A percentile compares a stretch with the other conserved stretches of the same genome.
Conservation (phyloP, 1,284 basidiomycete species). For the Ceraceosorus bombacis region DNA sequence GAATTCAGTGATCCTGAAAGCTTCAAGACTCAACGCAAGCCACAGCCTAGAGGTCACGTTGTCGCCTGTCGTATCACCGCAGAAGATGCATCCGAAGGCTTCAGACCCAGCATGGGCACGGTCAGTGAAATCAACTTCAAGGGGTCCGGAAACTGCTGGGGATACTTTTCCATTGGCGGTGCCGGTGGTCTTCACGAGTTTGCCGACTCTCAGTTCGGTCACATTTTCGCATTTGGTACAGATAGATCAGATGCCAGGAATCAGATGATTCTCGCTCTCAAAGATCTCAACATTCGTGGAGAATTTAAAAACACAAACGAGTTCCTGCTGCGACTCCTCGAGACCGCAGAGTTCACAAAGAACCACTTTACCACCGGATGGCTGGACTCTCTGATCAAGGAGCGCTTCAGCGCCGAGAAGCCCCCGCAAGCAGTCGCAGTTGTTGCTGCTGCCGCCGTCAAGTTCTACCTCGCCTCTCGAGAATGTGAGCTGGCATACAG, state of each 20-base stretch:
- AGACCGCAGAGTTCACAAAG: constrained; percentile 90
- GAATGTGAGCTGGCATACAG: constrained; percentile 89
- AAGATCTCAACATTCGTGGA: constrained; percentile 95
- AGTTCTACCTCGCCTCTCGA: constrained; percentile 82
- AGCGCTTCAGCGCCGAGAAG: constrained; percentile 90
- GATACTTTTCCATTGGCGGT: constrained; percentile 91
- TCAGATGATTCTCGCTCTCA: constrained; percentile 98
- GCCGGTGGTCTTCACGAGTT: constrained; percentile 97
- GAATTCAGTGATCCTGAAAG: constrained; percentile 84
- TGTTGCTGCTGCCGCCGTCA: constrained; percentile 86
- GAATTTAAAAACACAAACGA: constrained; percentile 99
- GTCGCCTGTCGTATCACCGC: constrained; percentile 98
- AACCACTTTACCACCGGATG: constrained; percentile 98
- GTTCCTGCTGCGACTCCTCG: constrained; percentile 83
- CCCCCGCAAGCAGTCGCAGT: constrained; percentile 87
- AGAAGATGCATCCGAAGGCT: constrained; percentile 99
- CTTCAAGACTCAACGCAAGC: constrained; percentile 82
- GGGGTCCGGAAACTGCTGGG: constrained; percentile 81
- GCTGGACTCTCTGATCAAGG: constrained; percentile 92
- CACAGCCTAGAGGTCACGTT: constrained; percentile 93
- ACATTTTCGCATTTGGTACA: constrained; percentile 98
- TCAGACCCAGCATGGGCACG: constrained; percentile 95
- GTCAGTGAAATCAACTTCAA: constrained; percentile 99
- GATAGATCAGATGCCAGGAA: constrained; percentile 80
- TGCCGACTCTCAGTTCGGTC: constrained; percentile 72